These are phyloP conservation scores for Sporothrix pseudoabietina DNA, from an alignment of 2,329 filamentous ascomycete genomes.

Conservation along the genomic window DNA sequence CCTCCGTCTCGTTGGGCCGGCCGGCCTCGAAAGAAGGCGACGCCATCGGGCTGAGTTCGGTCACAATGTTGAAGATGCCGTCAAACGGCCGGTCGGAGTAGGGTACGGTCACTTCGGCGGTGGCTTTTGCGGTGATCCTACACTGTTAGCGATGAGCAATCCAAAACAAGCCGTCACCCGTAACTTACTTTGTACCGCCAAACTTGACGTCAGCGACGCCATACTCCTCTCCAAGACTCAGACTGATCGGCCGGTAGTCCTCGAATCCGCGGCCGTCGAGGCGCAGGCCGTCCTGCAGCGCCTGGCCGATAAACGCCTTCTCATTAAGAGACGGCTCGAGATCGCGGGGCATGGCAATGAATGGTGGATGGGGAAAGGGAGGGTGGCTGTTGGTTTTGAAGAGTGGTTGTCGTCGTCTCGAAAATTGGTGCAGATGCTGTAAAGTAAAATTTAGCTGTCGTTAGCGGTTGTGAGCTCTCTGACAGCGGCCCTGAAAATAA, in stretches of 20 bases:
- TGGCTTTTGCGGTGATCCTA: conserved; percentile 82
- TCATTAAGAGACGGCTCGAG: conserved; percentile 87
- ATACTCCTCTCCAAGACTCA: conserved; percentile 87
- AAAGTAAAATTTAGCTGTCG: conserved; percentile 16
- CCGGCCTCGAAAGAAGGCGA: conserved; percentile 87
- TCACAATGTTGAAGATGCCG: conserved; percentile 88
- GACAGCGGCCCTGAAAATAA: conserved; percentile 21
- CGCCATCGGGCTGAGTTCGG: conserved; percentile 89
- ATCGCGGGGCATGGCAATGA: conserved; percentile 79
- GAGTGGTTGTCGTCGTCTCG: not conserved
- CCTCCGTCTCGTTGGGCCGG: conserved; percentile 79
- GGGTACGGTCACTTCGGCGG: conserved; percentile 83
- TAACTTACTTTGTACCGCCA: conserved; percentile 78
- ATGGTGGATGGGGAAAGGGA: not conserved
- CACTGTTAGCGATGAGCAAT: not conserved
- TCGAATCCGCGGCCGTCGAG: conserved; percentile 83
- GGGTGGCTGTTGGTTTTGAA: not conserved
- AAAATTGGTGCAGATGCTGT: not conserved
- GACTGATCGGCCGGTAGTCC: conserved; percentile 73
- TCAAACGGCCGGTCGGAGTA: conserved; percentile 90
- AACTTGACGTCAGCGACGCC: conserved; percentile 84
- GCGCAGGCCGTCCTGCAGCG: conserved; percentile 76
- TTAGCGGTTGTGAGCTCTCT: conserved; percentile 8
- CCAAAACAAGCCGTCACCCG: not conserved
- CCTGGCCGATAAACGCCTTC: conserved; percentile 80